Evolutionary conservation across 768 basidiomycete species (phyloP), one percentile per base, ranked within the genome.

Genomic region (Daedaleopsis nitida): DNA sequence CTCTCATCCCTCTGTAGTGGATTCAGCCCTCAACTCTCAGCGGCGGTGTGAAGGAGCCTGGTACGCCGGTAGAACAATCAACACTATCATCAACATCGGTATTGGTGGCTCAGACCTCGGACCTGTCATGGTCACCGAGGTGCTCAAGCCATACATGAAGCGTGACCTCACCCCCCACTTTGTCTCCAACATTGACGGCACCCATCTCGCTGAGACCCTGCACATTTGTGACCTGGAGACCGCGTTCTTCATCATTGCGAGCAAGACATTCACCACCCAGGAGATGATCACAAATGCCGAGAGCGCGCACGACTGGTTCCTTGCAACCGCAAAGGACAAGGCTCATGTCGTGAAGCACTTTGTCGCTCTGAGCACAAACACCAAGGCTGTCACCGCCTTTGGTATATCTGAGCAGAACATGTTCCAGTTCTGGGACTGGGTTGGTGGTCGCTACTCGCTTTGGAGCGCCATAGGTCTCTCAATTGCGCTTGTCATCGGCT

Each of bases 391-490:
- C 58, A 91, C 92, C 17, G 86, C 82, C 3, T 99, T 99, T 70
- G 97, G 97, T 44, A 99, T 99, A 70, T 81, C 89, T 49, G 75
- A 87, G 62, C 83, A 83, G 67, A 98, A 98, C 80, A 99, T 99
- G 96, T 99, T 99, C 86, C 88, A 91, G 73, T 98, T 99, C 86
- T 99, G 96, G 96, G 97, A 98, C 77, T 99, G 97, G 97, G 97
- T 99, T 65, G 97, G 97, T 64, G 97, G 97, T 27, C 86, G 96
- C 64, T 99, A 99, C 84, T 94, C 91, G 68, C 82, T 99, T 65
- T 98, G 97, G 96, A 95, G 93, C 63, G 96, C 97, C 34, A 98
- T 99, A 68, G 97, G 97, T 60, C 82, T 98, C 60, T 92, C 92
- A 48, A 98, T 99, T 76, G 91, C 92, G 42, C 80, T 98, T 53